Percentiles rank a stretch among this genome's conserved stretches.
These are phyloP conservation scores for Saprolegnia parasitica DNA, from an alignment of 352 stramenopile genomes.

Conservation along the genomic window DNA sequence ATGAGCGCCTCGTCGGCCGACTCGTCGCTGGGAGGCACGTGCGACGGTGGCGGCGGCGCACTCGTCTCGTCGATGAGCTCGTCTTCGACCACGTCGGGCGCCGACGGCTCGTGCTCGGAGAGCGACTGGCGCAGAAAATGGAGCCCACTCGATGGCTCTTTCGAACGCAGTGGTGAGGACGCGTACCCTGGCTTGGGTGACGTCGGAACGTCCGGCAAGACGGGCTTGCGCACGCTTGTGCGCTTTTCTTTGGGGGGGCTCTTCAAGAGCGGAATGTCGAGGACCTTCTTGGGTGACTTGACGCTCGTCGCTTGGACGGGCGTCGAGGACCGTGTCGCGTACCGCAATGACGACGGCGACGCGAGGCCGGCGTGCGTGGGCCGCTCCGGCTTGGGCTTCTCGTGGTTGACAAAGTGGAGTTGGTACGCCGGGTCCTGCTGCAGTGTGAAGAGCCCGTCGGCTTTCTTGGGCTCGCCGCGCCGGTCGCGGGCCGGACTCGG, in stretches of 20 bases:
- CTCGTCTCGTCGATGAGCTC: background rate
- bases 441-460: conserved; percentile 14
- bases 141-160: conserved; percentile 12
- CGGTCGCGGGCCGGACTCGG: conserved; percentile 3
- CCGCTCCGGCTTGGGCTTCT: background rate
- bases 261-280: conserved; percentile 24
- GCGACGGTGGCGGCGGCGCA: background rate
- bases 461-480: background rate
- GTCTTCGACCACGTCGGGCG: background rate
- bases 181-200: background rate
- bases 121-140: conserved; percentile 24
- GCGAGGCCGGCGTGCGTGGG: background rate
- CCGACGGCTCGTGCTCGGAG: conserved; percentile 3
- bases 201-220: background rate
- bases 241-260: conserved; percentile 26
- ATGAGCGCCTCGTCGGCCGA: conserved; percentile 28
- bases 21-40: conserved; percentile 2
- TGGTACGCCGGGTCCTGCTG: conserved; percentile 18
- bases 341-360: conserved; percentile 7
- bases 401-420: conserved; percentile 23
- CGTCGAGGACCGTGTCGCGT: conserved; percentile 9
- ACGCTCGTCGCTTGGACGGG: conserved; percentile 3
- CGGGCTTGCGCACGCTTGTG: background rate
- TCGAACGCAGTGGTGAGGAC: background rate
- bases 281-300: conserved; percentile 18